These are phyloP conservation scores for Fusarium mangiferae DNA, from an alignment of 2,329 filamentous ascomycete genomes.

Conservation along the genomic window DNA sequence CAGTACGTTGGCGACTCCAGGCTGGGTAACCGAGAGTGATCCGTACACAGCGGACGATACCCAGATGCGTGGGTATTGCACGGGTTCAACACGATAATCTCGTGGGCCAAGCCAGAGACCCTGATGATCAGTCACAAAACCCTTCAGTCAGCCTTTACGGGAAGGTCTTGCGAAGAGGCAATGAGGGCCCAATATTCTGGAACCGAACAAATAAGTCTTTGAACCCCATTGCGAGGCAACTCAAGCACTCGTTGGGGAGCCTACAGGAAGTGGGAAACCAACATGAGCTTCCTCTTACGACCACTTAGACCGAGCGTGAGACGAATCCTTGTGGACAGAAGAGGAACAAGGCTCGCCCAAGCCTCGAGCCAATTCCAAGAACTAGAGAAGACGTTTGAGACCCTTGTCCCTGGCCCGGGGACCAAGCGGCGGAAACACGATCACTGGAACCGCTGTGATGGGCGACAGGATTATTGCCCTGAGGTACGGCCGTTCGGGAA, in stretches of 20 bases:
- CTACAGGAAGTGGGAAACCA: slow-evolving; percentile 8
- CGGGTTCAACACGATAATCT: not conserved
- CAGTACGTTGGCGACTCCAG: not conserved
- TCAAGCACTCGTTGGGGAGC: slow-evolving; percentile 1
- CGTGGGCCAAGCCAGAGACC: not conserved
- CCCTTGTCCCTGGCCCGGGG: slow-evolving; percentile 13
- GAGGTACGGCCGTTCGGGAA: slow-evolving; percentile 1
- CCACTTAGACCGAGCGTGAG: slow-evolving; percentile 7
- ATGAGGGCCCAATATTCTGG: slow-evolving; percentile 21
- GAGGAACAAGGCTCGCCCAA: slow-evolving; percentile 1
- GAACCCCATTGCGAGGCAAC: not conserved
- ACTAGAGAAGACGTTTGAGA: not conserved
- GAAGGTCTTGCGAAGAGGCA: slow-evolving; percentile 17
- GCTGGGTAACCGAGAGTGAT: slow-evolving; percentile 15
- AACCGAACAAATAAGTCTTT: slow-evolving; percentile 9
- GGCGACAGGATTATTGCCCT: slow-evolving; percentile 18
- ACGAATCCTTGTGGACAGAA: slow-evolving; percentile 15
- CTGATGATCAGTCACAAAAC: slow-evolving; percentile 8
- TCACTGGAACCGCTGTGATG: slow-evolving; percentile 17
- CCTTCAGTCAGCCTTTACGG: slow-evolving; percentile 12
- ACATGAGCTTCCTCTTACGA: slow-evolving; percentile 38
- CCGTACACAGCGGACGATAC: not conserved
- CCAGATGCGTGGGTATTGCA: not conserved
- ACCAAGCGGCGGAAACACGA: slow-evolving; percentile 1
- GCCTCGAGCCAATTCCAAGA: slow-evolving; percentile 8